Base-by-base conservation (phyloP, 164 flowering plant genomes). In the Annona cherimola region DNA sequence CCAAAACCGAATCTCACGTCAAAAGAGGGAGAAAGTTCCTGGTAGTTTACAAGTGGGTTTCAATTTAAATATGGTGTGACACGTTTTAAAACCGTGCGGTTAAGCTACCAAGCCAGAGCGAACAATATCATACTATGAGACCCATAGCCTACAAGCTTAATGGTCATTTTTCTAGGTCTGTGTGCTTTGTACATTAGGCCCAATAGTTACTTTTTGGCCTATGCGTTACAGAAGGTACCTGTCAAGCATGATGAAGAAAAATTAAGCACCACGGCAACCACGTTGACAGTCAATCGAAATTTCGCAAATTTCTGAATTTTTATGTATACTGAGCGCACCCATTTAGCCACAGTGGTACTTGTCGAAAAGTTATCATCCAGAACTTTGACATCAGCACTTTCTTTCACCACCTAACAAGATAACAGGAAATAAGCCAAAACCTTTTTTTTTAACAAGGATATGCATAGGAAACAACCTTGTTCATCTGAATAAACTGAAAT, bases 371-470 rank as follows among this genome's bases (percentile, higher is more conserved):
- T 93, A 72, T 91, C 97, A 77, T 93, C 98, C 66, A 93, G 75
- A 74, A 93, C 90, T 20, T 91, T 89, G 64, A 93, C 89, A 87
- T 91, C 98, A 42, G 97, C 96, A 83, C 97, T 93, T 87, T 93
- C 96, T 81, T 91, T 93, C 0, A 97, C 98, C 69, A 93, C 98
- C 95, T 91, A 74, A 63, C 5, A 66, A 50, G 57, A 50, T 16
- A 50, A 9, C n/a, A 5, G 18, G 9, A n/a, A 14, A 43, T 43
- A 4, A 44, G 43, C 69, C 43, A 5, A 66, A 42, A 8, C n/a
- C 57, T 5, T 4, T 50, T 4, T 50, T 16, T 64, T 64, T 41
- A 40, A 42, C 0, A 2, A 16, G 20, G 45, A 6, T 11, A 64
- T 64, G 57, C 9, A 50, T 2, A 16, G 14, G 0, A 50, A 16